Base-by-base conservation (phyloP, 2,329 filamentous ascomycete genomes). In the Chalaropsis thielavioides region DNA sequence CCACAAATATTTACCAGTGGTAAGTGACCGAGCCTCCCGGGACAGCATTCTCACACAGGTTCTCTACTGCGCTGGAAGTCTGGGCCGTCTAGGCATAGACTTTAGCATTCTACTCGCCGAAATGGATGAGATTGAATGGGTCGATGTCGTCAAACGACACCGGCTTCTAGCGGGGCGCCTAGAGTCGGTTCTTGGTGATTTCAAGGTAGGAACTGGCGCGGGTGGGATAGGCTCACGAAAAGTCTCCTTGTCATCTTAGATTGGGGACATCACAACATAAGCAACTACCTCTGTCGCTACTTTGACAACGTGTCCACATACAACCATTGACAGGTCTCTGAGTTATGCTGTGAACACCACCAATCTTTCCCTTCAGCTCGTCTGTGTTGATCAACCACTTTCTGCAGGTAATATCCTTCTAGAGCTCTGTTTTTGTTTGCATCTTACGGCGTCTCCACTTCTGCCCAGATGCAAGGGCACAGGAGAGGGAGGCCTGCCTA, bases 31-130 rank as follows among this genome's bases (percentile, higher is more conserved):
- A 68, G 83, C 87, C 27, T 87, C 89, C 0, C 80, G 91, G 40
- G 92, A 97, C 72, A 95, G 90, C 71, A 80, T 97, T 64, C 76
- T 96, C 44, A 97, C 92, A 0, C 92, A 97, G 73, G 89, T 96
- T 0, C 77, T 97, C 8, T 97, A 96, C 75, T 95, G 91, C 70
- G 92, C 92, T 0, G 89, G 90, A 58, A 96, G 92, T 75, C 77
- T 99, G 61, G 92, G 92, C 0, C 82, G 94, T 59, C 77, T 97
- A 0, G 94, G 94, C 1, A 92, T 90, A 1, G 94, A 99, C 73
- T 99, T 99, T 75, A 88, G 92, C 65, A 83, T 96, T 77, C 83
- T 96, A 69, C 80, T 97, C 66, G 58, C 51, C 8, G 61, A 66
- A 15, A 31, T 67, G 1, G 65, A 61, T 0, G 79, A 82, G 61